phyloP scores from a whole-genome alignment of 2,329 filamentous ascomycete genomes.

The Coniochaeta pulveracea region DNA sequence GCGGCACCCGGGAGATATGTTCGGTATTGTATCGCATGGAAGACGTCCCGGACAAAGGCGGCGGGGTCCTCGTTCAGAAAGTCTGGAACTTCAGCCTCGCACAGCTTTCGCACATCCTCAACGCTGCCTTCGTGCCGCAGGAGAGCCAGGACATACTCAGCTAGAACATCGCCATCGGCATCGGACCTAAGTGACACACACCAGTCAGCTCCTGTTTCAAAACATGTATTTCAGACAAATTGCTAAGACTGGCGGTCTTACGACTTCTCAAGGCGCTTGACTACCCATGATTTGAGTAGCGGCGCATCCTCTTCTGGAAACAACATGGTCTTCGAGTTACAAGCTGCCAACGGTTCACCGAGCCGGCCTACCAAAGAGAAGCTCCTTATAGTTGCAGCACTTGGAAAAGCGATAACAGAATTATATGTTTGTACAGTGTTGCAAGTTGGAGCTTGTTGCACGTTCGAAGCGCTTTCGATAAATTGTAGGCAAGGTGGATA shows the following conservation, averaged over 20 bases:
- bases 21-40: slow-evolving; percentile 51
- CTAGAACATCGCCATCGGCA: slow-evolving; percentile 70
- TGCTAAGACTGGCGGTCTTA: slow-evolving; percentile 25
- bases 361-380: too few relatives aligned
- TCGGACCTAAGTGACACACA: too few relatives aligned
- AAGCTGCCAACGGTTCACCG: too few relatives aligned
- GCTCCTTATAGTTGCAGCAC: too few relatives aligned
- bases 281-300: slow-evolving; percentile 64
- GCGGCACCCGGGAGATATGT: slow-evolving; percentile 42
- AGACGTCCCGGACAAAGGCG: slow-evolving; percentile 60
- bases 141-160: slow-evolving; percentile 74
- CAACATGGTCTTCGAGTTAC: too few relatives aligned
- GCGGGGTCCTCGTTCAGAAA: slow-evolving; percentile 59
- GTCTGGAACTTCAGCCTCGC: slow-evolving; percentile 61
- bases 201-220: slow-evolving; percentile 6
- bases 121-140: slow-evolving; percentile 57
- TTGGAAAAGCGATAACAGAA: too few relatives aligned
- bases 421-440: too few relatives aligned
- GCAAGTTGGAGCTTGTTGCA: too few relatives aligned
- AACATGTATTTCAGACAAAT: background rate
- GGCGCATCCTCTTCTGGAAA: slow-evolving; percentile 51
- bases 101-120: slow-evolving; percentile 53
- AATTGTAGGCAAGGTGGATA: too few relatives aligned
- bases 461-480: too few relatives aligned
- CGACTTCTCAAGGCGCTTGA: slow-evolving; percentile 67